phyloP scores from a whole-genome alignment of 2,329 filamentous ascomycete genomes.

The Aspergillus unguis region DNA sequence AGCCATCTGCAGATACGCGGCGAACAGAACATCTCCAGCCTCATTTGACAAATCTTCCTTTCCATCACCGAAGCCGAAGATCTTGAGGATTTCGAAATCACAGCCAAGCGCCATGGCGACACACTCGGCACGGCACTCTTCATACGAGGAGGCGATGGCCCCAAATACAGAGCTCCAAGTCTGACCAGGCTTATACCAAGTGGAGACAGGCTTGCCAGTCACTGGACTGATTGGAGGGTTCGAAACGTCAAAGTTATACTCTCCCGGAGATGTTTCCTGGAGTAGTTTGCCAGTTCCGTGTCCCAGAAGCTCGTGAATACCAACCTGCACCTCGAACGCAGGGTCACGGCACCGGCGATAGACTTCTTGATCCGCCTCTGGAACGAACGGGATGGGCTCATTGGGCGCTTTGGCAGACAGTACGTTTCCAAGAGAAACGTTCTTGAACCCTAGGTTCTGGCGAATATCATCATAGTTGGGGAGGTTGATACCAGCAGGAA shows the following conservation, averaged over 20 bases:
- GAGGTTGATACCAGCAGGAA: conserved; percentile 59
- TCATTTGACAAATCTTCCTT: conserved; percentile 66
- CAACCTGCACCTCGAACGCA: conserved; percentile 93
- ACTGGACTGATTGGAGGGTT: conserved; percentile 80
- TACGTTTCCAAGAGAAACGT: conserved; percentile 84
- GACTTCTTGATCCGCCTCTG: conserved; percentile 69
- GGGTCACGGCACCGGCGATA: conserved; percentile 80
- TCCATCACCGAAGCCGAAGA: conserved; percentile 88
- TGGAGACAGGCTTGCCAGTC: conserved; percentile 70
- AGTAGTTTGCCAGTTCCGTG: conserved; percentile 93
- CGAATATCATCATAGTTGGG: conserved; percentile 60
- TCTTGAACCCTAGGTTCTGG: conserved; percentile 64
- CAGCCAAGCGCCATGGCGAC: conserved; percentile 89
- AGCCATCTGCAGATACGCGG: conserved; percentile 89
- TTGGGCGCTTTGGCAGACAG: conserved; percentile 86
- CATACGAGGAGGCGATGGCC: conserved; percentile 79
- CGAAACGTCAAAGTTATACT: conserved; percentile 82
- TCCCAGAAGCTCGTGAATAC: conserved; percentile 82
- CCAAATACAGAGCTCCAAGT: conserved; percentile 95
- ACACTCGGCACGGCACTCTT: conserved; percentile 91
- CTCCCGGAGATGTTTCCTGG: conserved; percentile 77
- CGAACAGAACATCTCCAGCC: conserved; percentile 83
- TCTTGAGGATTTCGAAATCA: conserved; percentile 82
- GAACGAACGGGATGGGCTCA: conserved; percentile 88
- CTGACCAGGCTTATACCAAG: conserved; percentile 92